Conservation (phyloP, 2,329 filamentous ascomycete species). For the Onygena corvina region DNA sequence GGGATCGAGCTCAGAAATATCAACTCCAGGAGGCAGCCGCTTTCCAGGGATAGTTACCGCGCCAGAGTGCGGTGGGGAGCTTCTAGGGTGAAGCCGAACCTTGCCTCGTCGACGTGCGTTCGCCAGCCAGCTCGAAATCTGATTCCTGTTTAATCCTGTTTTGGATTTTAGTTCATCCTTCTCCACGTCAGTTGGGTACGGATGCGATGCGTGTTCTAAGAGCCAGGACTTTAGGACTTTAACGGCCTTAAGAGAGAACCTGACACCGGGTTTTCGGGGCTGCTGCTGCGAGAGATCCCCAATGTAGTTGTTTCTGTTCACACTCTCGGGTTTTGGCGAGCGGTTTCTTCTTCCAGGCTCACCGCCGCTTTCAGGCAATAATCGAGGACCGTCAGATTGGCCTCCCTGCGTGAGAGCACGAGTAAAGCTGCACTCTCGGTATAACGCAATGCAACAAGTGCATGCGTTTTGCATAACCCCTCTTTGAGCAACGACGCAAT, state of each 20-base stretch:
- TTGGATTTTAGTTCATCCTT: conserved; percentile 66
- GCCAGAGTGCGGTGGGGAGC: conserved; percentile 56
- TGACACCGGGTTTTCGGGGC: conserved; percentile 54
- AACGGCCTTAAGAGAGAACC: conserved; percentile 70
- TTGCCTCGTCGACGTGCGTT: conserved; percentile 78
- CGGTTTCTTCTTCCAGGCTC: conserved; percentile 29
- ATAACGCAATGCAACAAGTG: conserved; percentile 38
- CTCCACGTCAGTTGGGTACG: conserved; percentile 79
- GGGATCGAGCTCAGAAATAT: conserved; percentile 46
- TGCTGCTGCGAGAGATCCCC: conserved; percentile 29
- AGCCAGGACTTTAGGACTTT: conserved; percentile 78
- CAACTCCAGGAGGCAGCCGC: conserved; percentile 41
- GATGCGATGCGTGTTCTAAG: conserved; percentile 63
- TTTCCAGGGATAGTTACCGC: conserved; percentile 61
- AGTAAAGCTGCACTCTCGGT: conserved; percentile 38
- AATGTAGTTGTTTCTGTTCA: conserved; percentile 16
- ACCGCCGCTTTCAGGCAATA: conserved; percentile 33
- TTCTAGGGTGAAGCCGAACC: conserved; percentile 50
- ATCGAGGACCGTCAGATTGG: conserved; percentile 35
- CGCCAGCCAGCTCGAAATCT: conserved; percentile 86
- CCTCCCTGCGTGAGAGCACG: conserved; percentile 31
- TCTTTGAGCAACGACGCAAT: conserved; percentile 36
- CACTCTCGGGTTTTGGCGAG: conserved; percentile 32
- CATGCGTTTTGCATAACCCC: conserved; percentile 35
- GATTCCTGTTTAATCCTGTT: conserved; percentile 68